Percentiles rank a stretch among this genome's conserved stretches.
Conservation (phyloP, 2,329 filamentous ascomycete species). For the Phaeosphaeria sp. region DNA sequence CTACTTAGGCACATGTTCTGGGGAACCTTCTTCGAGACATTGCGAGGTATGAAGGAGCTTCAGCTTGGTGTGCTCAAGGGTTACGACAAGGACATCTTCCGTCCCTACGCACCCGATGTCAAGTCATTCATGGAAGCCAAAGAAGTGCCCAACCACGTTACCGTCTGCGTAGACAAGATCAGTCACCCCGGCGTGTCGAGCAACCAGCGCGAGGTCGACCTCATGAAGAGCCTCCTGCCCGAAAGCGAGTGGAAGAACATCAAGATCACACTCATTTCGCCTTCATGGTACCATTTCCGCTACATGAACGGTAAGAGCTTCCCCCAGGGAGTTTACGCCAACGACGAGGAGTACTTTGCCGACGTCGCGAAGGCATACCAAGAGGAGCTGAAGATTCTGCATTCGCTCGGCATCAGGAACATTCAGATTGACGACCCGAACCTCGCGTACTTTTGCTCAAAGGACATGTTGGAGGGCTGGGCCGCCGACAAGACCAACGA, state of each 20-base stretch:
- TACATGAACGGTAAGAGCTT: conserved; percentile 62
- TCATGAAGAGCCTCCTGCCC: conserved; percentile 65
- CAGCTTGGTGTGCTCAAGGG: conserved; percentile 49
- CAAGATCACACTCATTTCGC: conserved; percentile 72
- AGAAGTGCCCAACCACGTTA: conserved; percentile 59
- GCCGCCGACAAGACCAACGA: conserved; percentile 70
- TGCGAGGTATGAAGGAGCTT: conserved; percentile 63
- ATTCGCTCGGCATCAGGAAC: conserved; percentile 54
- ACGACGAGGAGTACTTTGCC: conserved; percentile 56
- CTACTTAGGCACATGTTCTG: conserved; percentile 58
- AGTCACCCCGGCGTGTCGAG: conserved; percentile 61
- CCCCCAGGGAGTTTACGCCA: conserved; percentile 53
- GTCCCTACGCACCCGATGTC: conserved; percentile 66
- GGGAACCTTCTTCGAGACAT: conserved; percentile 62
- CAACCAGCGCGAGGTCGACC: conserved; percentile 65
- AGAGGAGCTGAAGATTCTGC: conserved; percentile 54
- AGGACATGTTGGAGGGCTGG: conserved; percentile 47
- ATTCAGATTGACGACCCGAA: conserved; percentile 59
- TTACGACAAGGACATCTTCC: conserved; percentile 61
- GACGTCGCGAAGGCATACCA: conserved; percentile 57
- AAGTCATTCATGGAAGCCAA: conserved; percentile 68
- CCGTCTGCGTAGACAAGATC: conserved; percentile 65
- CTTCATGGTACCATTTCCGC: conserved; percentile 73
- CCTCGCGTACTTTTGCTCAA: conserved; percentile 52
- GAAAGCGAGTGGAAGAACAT: conserved; percentile 68